These are phyloP conservation scores for Thoreauomyces humboldtii DNA, from an alignment of 192 early-diverging fungal species.

Conservation along the genomic window DNA sequence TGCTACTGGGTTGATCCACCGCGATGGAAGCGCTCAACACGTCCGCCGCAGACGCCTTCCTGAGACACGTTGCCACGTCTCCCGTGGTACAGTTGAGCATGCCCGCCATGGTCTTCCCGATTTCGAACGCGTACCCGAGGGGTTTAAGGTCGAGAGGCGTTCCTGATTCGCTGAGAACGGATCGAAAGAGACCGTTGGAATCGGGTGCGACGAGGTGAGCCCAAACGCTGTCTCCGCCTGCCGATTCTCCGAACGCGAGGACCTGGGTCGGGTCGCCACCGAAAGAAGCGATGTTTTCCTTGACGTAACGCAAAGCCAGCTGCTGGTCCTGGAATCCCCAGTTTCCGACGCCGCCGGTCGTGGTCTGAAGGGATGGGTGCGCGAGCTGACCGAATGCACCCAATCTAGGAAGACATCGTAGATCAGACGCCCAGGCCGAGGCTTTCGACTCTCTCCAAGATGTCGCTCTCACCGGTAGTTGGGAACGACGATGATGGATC, in stretches of 20 bases:
- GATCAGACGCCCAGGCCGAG: too few relatives aligned
- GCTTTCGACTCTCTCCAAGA: too few relatives aligned
- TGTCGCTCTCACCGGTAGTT: too few relatives aligned
- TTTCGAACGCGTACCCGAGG: neutral
- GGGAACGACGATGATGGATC: conserved; percentile 44
- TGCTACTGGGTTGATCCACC: too few relatives aligned
- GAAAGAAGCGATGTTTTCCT: conserved; percentile 51
- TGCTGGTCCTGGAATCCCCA: conserved; percentile 57
- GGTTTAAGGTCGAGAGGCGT: neutral
- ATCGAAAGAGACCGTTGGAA: conserved; percentile 35
- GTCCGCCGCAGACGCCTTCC: neutral
- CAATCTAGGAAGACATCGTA: too few relatives aligned
- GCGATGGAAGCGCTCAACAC: too few relatives aligned
- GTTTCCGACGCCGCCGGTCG: conserved; percentile 29
- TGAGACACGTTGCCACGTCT: neutral
- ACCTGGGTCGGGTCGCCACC: conserved; percentile 54
- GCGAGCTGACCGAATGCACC: conserved; percentile 53
- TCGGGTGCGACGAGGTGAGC: conserved; percentile 31
- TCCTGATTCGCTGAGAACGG: conserved; percentile 35
- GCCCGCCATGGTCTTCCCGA: neutral
- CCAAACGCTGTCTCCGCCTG: conserved; percentile 44
- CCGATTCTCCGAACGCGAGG: conserved; percentile 49
- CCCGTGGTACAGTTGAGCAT: neutral
- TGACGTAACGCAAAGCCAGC: conserved; percentile 51
- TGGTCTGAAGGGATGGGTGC: conserved; percentile 18